Evolutionary conservation across 331 rosid species (phyloP), one percentile per base, ranked within the genome.

Genomic region (Cydonia oblonga): DNA sequence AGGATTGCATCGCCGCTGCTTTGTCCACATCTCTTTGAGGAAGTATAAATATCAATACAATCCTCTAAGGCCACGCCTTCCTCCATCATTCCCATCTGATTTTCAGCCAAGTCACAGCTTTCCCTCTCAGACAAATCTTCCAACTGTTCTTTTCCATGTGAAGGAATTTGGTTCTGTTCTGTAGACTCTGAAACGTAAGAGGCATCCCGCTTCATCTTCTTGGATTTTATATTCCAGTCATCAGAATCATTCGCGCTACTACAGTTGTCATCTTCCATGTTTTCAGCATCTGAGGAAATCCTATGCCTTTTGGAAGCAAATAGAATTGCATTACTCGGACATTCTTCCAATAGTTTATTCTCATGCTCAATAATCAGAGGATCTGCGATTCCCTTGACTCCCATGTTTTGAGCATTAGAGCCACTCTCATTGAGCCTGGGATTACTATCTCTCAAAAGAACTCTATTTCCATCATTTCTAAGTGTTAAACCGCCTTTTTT

Each of bases 401-500:
- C 80, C 76, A 29, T 25, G 59, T 24, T 75, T 81, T 61, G 83
- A 33, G 70, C 64, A 84, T 59, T 63, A 70, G 66, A 16, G 72
- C 76, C 71, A 66, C 57, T 72, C 73, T 42, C 70, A 49, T 51
- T 46, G 68, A 69, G 81, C 69, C 78, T 86, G 53, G 35, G 12
- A 70, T 84, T 67, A 5, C 32, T 78, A 69, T 63, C 77, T 51
- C 69, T 69, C 66, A 23, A 73, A 67, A 5, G 51, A 69, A 64
- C 69, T 57, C 33, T 51, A 40, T 70, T 30, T 60, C 59, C 72
- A 64, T 19, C 79, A 72, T 56, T 85, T 51, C n/a, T 42, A 42
- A 42, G 57, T 9, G 72, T 46, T 75, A 90, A 77, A 35, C 92
- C 88, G 75, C 92, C 82, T 73, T 70, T 83, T 57, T 53, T 81